Conservation (phyloP, 331 rosid species). For the Malus hybrid region DNA sequence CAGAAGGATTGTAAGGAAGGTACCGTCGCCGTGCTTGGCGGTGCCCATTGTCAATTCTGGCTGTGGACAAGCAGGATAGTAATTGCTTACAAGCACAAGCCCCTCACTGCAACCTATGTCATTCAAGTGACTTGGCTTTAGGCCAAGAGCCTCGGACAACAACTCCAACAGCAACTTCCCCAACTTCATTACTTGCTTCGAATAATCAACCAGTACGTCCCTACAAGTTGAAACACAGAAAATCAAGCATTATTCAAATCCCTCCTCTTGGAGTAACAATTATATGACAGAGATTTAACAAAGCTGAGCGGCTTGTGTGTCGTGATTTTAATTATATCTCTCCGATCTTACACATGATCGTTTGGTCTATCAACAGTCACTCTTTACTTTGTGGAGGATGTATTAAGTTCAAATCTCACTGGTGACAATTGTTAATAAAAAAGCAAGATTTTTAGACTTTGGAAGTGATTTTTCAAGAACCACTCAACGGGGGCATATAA, state of each 20-base stretch:
- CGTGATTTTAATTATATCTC: background rate
- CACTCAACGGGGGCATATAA: too few species aligned
- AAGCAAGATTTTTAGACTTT: background rate
- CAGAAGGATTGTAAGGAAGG: constrained; percentile 50
- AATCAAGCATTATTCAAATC: too few species aligned
- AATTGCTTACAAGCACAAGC: background rate
- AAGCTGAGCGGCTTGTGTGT: too few species aligned
- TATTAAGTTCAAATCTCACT: background rate
- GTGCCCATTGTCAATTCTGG: background rate
- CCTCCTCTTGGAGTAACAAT: too few species aligned
- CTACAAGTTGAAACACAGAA: background rate
- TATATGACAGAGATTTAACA: background rate
- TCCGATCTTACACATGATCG: background rate
- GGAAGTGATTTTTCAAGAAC: too few species aligned
- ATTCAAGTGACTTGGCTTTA: background rate
- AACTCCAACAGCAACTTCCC: background rate
- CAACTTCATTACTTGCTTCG: constrained; percentile 17
- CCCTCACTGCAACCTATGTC: background rate
- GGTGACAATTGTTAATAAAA: background rate
- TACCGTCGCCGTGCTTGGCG: background rate
- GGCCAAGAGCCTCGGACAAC: background rate
- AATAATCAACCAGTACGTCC: constrained; percentile 8
- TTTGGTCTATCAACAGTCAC: background rate
- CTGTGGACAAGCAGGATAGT: background rate
- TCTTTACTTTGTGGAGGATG: background rate